phyloP scores from a whole-genome alignment of 495 filamentous ascomycete species.

The Talaromyces thailandensis region DNA sequence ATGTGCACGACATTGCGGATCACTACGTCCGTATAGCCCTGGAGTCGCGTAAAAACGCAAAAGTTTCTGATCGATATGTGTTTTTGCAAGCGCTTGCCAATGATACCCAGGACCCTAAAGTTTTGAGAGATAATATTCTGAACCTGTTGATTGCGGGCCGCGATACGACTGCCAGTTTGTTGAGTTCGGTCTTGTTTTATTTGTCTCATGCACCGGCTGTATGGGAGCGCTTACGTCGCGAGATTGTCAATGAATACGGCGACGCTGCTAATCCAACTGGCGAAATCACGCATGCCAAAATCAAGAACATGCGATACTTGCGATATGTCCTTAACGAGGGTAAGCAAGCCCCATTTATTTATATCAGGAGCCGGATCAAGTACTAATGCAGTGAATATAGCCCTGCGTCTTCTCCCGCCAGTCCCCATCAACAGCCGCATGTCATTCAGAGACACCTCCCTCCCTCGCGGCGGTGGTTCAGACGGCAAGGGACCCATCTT shows the following conservation, averaged over 20 bases:
- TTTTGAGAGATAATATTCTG: background rate
- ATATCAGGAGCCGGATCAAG: background rate
- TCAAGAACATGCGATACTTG: constrained; percentile 32
- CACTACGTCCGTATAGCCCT: background rate
- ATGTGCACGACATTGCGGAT: background rate
- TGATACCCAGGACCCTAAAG: background rate
- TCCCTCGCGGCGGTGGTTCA: constrained; percentile 41
- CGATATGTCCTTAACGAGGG: constrained; percentile 43
- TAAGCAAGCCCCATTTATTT: background rate
- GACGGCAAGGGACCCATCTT: constrained; percentile 38
- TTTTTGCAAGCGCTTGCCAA: background rate
- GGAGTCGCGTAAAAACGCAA: background rate
- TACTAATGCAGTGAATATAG: constrained; percentile 17
- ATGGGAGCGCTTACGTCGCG: background rate
- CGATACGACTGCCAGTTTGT: background rate
- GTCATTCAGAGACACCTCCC: constrained; percentile 37
- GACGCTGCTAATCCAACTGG: background rate
- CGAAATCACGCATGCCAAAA: background rate
- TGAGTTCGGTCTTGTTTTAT: background rate
- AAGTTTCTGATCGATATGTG: background rate
- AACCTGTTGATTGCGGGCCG: background rate
- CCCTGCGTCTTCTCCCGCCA: constrained; percentile 41
- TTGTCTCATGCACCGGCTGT: background rate
- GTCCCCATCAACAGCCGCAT: constrained; percentile 39
- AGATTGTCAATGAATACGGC: background rate